These are phyloP conservation scores for Brasilioporus rufonigricans DNA, from an alignment of 768 basidiomycete genomes.

Conservation along the genomic window DNA sequence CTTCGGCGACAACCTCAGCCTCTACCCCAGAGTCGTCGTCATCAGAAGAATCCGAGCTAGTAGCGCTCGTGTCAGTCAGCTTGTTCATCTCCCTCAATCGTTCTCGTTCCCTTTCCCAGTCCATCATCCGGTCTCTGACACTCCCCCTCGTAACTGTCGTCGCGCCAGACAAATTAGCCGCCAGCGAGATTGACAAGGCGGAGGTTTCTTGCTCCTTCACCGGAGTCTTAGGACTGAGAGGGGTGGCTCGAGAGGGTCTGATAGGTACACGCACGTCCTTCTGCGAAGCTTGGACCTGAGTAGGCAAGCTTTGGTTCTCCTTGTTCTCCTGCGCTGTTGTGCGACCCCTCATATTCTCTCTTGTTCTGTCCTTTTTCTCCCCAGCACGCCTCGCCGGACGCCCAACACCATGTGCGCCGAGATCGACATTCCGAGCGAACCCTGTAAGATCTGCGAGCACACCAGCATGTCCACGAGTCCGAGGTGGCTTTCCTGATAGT, in stretches of 20 bases:
- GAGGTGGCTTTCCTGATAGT: conserved; percentile 28
- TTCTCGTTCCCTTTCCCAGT: conserved; percentile 74
- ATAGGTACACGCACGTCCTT: conserved; percentile 8
- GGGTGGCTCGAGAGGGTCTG: background rate
- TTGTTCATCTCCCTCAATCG: conserved; percentile 67
- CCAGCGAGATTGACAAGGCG: conserved; percentile 7
- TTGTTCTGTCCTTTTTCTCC: conserved; percentile 31
- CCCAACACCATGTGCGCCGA: conserved; percentile 30
- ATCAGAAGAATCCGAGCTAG: conserved; percentile 20
- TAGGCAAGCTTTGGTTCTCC: conserved; percentile 21
- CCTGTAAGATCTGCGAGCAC: conserved; percentile 42
- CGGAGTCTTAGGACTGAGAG: conserved; percentile 18
- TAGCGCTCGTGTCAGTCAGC: conserved; percentile 52
- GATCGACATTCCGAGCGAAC: conserved; percentile 32
- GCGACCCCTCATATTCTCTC: conserved; percentile 21
- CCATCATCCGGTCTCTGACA: conserved; percentile 60
- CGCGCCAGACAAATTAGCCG: conserved; percentile 16
- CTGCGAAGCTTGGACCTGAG: conserved; percentile 1
- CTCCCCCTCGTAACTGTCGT: conserved; percentile 28
- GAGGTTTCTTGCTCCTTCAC: conserved; percentile 13
- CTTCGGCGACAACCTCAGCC: conserved; percentile 27
- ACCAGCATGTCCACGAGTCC: conserved; percentile 26
- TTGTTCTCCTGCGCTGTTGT: conserved; percentile 24
- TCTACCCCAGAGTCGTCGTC: conserved; percentile 28
- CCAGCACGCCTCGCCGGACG: conserved; percentile 8